These are phyloP conservation scores for Delitschia confertaspora DNA, from an alignment of 495 filamentous ascomycete species.

Conservation along the genomic window DNA sequence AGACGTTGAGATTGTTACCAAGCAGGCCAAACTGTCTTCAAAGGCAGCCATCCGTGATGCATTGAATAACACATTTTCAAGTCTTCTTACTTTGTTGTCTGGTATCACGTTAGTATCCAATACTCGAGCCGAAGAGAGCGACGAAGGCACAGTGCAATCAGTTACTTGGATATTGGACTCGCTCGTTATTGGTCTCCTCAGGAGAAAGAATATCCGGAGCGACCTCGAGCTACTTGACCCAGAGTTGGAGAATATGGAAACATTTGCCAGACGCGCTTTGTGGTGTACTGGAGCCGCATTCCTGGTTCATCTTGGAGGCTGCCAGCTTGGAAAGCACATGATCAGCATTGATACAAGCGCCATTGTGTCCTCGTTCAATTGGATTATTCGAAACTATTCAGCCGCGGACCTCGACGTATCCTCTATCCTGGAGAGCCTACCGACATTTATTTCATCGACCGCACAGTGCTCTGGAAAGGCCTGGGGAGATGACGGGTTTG, in stretches of 20 bases:
- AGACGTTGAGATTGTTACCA: constrained; percentile 2
- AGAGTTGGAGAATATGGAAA: constrained; percentile 7
- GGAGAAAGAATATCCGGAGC: constrained; percentile 3
- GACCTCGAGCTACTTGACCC: constrained; percentile 6
- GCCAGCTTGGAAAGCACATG: background rate
- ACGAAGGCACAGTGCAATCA: background rate
- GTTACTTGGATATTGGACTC: constrained; percentile 18
- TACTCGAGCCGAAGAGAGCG: background rate
- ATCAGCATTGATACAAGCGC: constrained; percentile 2
- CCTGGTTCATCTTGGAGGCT: constrained; percentile 12
- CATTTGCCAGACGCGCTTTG: constrained; percentile 14
- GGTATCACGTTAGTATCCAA: constrained; percentile 11
- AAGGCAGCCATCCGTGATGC: constrained; percentile 18
- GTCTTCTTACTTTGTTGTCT: constrained; percentile 19
- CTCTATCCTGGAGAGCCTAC: constrained; percentile 8
- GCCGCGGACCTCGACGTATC: background rate
- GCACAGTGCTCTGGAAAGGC: constrained; percentile 15
- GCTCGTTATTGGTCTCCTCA: constrained; percentile 7
- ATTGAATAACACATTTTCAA: constrained; percentile 22
- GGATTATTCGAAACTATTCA: constrained; percentile 7
- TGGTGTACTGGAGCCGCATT: constrained; percentile 13
- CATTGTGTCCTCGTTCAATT: constrained; percentile 1
- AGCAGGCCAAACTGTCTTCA: constrained; percentile 7
- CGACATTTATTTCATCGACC: constrained; percentile 12
- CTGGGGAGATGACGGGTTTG: constrained; percentile 21